Base-by-base conservation (phyloP, 345 rosid species). In the Rubroshorea leprosula region DNA sequence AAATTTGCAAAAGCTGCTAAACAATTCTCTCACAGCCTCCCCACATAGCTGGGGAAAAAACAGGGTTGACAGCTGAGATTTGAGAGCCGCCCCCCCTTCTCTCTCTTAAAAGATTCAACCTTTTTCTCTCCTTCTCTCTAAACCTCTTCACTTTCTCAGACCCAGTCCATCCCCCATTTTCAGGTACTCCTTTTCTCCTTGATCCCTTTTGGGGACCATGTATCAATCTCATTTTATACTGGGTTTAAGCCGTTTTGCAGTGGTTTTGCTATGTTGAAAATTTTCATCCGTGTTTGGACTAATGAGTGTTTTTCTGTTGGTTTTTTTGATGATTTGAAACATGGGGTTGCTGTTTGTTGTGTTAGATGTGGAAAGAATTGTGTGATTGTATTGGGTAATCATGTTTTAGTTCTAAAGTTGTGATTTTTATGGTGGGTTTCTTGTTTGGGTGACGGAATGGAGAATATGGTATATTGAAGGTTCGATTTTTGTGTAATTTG, bases 11-110 rank as follows among this genome's bases (percentile, higher is more conserved):
- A n/a, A n/a, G n/a, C n/a, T n/a, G n/a, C n/a, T n/a, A n/a, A n/a
- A 6, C 41, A 35, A 35, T 13, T 35, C 41, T 13, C 12, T 35
- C 41, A 35, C 11, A 35, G 41, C 5, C 41, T 35, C 12, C 41
- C 41, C 41, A 35, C 7, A 10, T 35, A 35, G 41, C 41, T 35
- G 41, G 41, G 11, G 12, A 35, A 16, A 35, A 47, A 23, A 45
- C 27, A 25, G 51, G 53, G 62, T 58, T 58, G 62, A 58, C 62
- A 46, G 27, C 62, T 23, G 7, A 45, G 44, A 44, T 22, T 19
- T 41, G 27, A 47, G 62, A 58, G 54, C 63, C 54, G 54, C 63
- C 54, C 48, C 45, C 27, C 18, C 17, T 45, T 19, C 13, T 17
- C 24, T 19, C 16, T 52, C 41, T 27, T 10, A 54, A 31, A 54